Evolutionary conservation across 2,329 filamentous ascomycete species (phyloP), one percentile per base, ranked within the genome.

Genomic region (Trichoderma oligosporum): DNA sequence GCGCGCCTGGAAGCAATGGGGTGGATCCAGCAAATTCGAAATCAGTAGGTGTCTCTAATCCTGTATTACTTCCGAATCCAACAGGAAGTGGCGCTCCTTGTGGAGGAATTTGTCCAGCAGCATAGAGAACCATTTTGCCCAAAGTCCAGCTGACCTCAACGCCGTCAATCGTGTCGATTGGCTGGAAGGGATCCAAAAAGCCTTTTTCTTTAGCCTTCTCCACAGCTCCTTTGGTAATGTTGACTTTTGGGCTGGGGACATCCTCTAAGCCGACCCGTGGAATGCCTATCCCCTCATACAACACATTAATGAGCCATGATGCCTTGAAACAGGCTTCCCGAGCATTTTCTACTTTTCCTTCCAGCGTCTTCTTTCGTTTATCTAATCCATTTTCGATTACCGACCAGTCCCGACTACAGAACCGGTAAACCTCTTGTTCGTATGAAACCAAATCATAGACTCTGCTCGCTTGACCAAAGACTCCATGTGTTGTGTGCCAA

Each of bases 141-240:
- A 99, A 76, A 0, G 94, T 97, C 94, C 94, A 99, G 76, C 90
- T 96, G 16, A 99, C 87, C 76, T 99, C 95, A 6, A 91, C 87
- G 16, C 86, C 89, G 64, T 91, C 85, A 63, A 99, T 92, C 71
- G 94, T 94, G 72, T 99, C 86, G 27, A 97, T 88, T 0, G 94
- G 90, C 69, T 93, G 89, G 75, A 99, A 99, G 0, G 93, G 84
- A 64, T 94, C 87, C 4, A 91, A 71, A 65, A 89, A 94, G 0
- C 88, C 88, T 64, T 88, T 87, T 29, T 84, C 79, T 70, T 91
- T 88, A 2, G 84, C 84, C 12, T 83, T 80, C 39, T 87, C 81
- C 4, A 88, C 71, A 0, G 88, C 77, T 46, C 83, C 85, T 62
- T 89, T 87, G 1, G 90, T 91, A 8, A 84, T 81, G 67, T 96